These are phyloP conservation scores for Hypoxylon sp. DNA, from an alignment of 2,329 filamentous ascomycete genomes.

Conservation along the genomic window DNA sequence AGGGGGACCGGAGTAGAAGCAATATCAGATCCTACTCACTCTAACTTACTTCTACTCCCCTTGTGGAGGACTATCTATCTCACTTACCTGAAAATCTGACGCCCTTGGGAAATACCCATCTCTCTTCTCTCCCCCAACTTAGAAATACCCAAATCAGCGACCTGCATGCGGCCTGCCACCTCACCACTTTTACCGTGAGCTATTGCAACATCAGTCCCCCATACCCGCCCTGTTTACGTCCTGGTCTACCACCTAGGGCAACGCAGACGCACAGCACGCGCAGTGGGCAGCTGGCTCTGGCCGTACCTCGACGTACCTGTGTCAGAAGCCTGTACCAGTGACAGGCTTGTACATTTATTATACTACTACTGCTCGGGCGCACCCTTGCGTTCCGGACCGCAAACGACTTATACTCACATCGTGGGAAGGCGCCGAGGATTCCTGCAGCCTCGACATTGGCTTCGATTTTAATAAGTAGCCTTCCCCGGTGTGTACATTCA, in stretches of 20 bases:
- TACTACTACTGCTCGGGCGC: conserved; percentile 37
- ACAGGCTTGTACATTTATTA: conserved; percentile 46
- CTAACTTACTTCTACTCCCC: too few species aligned
- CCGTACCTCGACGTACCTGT: conserved; percentile 48
- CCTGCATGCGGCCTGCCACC: conserved; percentile 58
- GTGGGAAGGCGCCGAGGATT: conserved; percentile 43
- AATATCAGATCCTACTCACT: conserved; percentile 34
- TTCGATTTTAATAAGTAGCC: conserved; percentile 43
- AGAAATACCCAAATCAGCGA: conserved; percentile 53
- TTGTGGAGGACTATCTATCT: conserved; percentile 33
- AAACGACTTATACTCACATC: conserved; percentile 42
- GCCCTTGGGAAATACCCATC: conserved; percentile 32
- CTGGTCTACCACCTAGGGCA: conserved; percentile 41
- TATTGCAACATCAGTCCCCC: conserved; percentile 51
- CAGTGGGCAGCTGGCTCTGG: conserved; percentile 34
- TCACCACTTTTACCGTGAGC: conserved; percentile 54
- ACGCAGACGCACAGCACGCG: conserved; percentile 38
- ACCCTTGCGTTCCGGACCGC: conserved; percentile 44
- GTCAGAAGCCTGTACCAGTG: conserved; percentile 46
- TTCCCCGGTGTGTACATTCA: conserved; percentile 39
- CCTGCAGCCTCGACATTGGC: conserved; percentile 45
- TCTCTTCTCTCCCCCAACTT: conserved; percentile 45
- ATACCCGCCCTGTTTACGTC: conserved; percentile 50
- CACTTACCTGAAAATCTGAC: conserved; percentile 39
- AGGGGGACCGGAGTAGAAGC: conserved; percentile 32